Evolutionary conservation across 768 basidiomycete species (phyloP), one percentile per base, ranked within the genome.

Genomic region (Rhodocollybia butyracea): DNA sequence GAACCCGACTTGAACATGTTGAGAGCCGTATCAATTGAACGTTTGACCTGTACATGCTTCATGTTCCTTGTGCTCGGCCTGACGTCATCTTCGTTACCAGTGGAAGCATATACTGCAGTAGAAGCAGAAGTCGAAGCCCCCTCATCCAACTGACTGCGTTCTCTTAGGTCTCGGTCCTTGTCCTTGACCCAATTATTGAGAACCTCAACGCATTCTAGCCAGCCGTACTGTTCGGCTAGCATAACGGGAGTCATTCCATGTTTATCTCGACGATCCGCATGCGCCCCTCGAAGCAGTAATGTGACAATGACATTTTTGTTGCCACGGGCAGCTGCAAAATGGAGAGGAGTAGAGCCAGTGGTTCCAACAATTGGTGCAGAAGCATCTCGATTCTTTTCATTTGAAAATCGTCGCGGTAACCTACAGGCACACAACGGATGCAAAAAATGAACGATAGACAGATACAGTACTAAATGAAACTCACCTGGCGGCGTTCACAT

Each of bases 301-400:
- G 89, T 83, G 57, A 77, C 79, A 42, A 94, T 83, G 61, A 94
- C 84, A 24, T 77, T 70, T 29, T 82, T 82, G 71, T 99, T 92
- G 3, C 95, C 95, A 63, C 97, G 94, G 27, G 96, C 94, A 31
- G 94, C 89, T 13, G 97, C 96, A 67, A 98, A 99, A 68, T 99
- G 97, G 24, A 98, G 84, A 0, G 97, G 93, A 0, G 96, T 97
- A 3, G 89, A 89, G 30, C 94, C 95, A n/a, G 88, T 87, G 6
- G 84, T 83, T 42, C 88, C 89, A 40, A 90, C 83, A 62, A 89
- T 89, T 50, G 87, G 86, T 3, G 79, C 79, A 31, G 86, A 79
- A 17, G 82, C 63, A 63, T 86, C 85, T 51, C 88, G 78, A 57
- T 76, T 82, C 64, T 78, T 81, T 67, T 88, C 86, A 63, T 77